phyloP scores from a whole-genome alignment of 2,329 filamentous ascomycete species.

The Macrophomina pseudophaseolina region DNA sequence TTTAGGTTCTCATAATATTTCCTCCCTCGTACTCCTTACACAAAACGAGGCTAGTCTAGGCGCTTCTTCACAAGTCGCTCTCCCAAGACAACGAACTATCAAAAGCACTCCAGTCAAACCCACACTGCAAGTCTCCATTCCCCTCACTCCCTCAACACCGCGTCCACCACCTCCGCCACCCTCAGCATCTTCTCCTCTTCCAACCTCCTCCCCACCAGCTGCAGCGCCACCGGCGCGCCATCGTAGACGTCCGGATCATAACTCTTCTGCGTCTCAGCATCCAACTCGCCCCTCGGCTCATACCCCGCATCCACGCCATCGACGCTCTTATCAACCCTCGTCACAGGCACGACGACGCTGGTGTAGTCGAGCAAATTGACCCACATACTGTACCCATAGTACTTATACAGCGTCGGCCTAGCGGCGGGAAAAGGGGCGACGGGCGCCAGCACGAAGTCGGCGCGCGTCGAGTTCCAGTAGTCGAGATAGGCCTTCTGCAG shows the following conservation, averaged over 20 bases:
- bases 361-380: constrained; percentile 65
- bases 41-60: no score
- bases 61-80: no score
- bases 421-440: constrained; percentile 45
- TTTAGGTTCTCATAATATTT: no score
- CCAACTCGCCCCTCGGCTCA: constrained; percentile 22
- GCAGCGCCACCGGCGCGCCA: constrained; percentile 34
- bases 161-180: constrained; percentile 24
- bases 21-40: no score
- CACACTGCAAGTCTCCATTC: no score
- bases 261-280: constrained; percentile 18
- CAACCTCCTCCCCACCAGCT: constrained; percentile 33
- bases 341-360: constrained; percentile 60
- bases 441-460: constrained; percentile 46
- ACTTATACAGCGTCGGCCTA: constrained; percentile 53
- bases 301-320: constrained; percentile 48
- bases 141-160: neutral
- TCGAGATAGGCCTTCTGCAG: constrained; percentile 44
- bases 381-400: constrained; percentile 51
- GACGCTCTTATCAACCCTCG: constrained; percentile 56
- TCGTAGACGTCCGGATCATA: constrained; percentile 27
- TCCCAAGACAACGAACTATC: no score
- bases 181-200: constrained; percentile 35
- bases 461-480: constrained; percentile 46
- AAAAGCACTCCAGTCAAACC: no score